Conservation (phyloP, 768 basidiomycete genomes). For the Porphyrellus cyaneotinctus region DNA sequence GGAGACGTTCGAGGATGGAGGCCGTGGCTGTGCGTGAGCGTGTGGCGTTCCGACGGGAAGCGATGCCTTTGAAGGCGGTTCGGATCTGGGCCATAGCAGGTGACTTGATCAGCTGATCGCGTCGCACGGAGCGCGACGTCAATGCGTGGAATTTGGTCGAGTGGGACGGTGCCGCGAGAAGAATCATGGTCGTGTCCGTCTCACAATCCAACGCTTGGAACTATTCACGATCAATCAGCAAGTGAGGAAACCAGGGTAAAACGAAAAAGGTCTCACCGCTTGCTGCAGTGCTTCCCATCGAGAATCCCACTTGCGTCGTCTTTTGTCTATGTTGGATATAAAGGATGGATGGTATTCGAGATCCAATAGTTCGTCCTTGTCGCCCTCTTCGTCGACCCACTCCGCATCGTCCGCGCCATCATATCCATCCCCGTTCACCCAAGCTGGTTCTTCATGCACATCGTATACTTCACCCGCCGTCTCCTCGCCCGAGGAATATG, state of each 20-base stretch:
- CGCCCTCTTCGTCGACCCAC: conserved; percentile 70
- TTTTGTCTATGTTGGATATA: conserved; percentile 60
- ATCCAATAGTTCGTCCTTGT: conserved; percentile 67
- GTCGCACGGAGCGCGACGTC: conserved; percentile 65
- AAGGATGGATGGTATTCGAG: conserved; percentile 74
- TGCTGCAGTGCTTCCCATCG: conserved; percentile 73
- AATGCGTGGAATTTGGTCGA: conserved; percentile 60
- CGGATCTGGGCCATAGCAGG: conserved; percentile 51
- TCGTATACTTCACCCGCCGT: conserved; percentile 65
- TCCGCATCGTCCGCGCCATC: conserved; percentile 43
- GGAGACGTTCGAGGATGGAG: conserved; percentile 45
- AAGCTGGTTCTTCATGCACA: conserved; percentile 38
- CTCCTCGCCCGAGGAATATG: conserved; percentile 72
- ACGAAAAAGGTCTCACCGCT: conserved; percentile 45
- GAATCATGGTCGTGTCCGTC: conserved; percentile 73
- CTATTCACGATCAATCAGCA: conserved; percentile 34
- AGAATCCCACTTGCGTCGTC: conserved; percentile 67
- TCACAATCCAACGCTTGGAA: conserved; percentile 77
- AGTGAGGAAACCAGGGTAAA: not conserved
- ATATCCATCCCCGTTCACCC: conserved; percentile 25
- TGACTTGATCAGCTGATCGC: conserved; percentile 48
- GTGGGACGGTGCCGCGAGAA: conserved; percentile 74
- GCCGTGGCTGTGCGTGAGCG: conserved; percentile 43
- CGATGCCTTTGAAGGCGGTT: conserved; percentile 54
- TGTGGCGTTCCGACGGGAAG: conserved; percentile 48